Conservation (phyloP, 192 early-diverging fungal species). For the Coemansia sp. region DNA sequence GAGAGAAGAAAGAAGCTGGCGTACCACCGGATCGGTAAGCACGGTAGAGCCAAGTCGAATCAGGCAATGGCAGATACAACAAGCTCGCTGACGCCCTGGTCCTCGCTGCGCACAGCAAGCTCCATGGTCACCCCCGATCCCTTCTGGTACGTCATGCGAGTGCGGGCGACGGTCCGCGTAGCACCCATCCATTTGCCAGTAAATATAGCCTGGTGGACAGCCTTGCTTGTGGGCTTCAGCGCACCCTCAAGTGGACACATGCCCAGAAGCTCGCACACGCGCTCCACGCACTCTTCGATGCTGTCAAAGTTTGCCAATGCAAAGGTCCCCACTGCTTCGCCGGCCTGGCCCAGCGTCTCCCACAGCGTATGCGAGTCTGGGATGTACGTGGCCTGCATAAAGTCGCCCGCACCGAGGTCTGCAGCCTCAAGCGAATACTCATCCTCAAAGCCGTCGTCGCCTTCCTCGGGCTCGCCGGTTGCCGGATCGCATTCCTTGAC, state of each 20-base stretch:
- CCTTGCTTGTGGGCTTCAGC: slow-evolving; percentile 65
- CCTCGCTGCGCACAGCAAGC: slow-evolving; percentile 74
- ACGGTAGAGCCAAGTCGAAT: slow-evolving; percentile 3
- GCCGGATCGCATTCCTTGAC: slow-evolving; percentile 95
- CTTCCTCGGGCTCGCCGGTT: slow-evolving; percentile 81
- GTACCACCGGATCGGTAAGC: background rate
- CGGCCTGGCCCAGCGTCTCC: slow-evolving; percentile 71
- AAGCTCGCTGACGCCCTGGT: slow-evolving; percentile 64
- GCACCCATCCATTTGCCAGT: slow-evolving; percentile 87
- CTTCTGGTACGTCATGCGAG: slow-evolving; percentile 85
- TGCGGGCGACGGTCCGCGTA: slow-evolving; percentile 68
- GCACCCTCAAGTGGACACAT: slow-evolving; percentile 83
- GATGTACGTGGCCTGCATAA: slow-evolving; percentile 83
- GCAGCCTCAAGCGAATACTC: slow-evolving; percentile 91
- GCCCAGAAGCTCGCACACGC: slow-evolving; percentile 75
- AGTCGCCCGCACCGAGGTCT: slow-evolving; percentile 82
- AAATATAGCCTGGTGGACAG: slow-evolving; percentile 81
- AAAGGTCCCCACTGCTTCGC: slow-evolving; percentile 85
- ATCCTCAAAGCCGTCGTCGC: slow-evolving; percentile 90
- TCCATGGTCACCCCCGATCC: slow-evolving; percentile 89
- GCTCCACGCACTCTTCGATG: slow-evolving; percentile 42
- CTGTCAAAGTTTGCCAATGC: slow-evolving; percentile 68
- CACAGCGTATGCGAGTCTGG: slow-evolving; percentile 76
- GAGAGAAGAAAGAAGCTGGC: background rate
- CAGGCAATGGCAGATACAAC: slow-evolving; percentile 80